Evolutionary conservation across 257 asterid genomes (phyloP), one percentile per base, ranked within the genome.

Genomic region (Eucommia ulmoides): DNA sequence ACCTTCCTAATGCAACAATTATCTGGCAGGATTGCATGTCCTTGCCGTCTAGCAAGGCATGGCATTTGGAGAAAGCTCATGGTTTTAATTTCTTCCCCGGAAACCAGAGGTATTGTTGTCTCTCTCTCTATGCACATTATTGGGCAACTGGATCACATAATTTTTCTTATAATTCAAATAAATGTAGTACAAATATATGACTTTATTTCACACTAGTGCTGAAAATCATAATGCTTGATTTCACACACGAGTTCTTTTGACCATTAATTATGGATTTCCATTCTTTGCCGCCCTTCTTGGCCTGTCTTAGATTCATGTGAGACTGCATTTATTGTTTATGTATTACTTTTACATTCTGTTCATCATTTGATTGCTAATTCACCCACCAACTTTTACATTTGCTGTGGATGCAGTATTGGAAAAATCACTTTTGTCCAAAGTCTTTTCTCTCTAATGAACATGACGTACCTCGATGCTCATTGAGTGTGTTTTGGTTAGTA

Each of bases 61-160:
- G 97, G 95, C 77, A 62, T 64, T 73, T 88, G 83, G 77, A 76
- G 52, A 84, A 80, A 72, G 97, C 83, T 45, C 89, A 88, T 60
- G 94, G 91, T 35, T 88, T 80, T 45, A 88, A 88, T 62, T 84
- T 84, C 74, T 84, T 88, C 50, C 95, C 93, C 20, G 97, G 97
- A 66, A 88, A 93, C 45, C 79, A 84, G 53, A 88, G 97, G 97
- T 88, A 63, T n/a, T 46, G 53, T 61, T 54, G 61, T 53, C 57
- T 50, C 25, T 38, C n/a, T 3, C n/a, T n/a, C n/a, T n/a, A n/a
- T n/a, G n/a, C n/a, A n/a, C n/a, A n/a, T n/a, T n/a, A n/a, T n/a
- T n/a, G n/a, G n/a, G n/a, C n/a, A n/a, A n/a, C n/a, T n/a, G n/a
- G n/a, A n/a, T n/a, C n/a, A n/a, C n/a, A n/a, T n/a, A n/a, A n/a